Percentiles rank a stretch among this genome's conserved stretches.
Conservation (phyloP, 495 filamentous ascomycete species). For the Talaromyces wortmannii region DNA sequence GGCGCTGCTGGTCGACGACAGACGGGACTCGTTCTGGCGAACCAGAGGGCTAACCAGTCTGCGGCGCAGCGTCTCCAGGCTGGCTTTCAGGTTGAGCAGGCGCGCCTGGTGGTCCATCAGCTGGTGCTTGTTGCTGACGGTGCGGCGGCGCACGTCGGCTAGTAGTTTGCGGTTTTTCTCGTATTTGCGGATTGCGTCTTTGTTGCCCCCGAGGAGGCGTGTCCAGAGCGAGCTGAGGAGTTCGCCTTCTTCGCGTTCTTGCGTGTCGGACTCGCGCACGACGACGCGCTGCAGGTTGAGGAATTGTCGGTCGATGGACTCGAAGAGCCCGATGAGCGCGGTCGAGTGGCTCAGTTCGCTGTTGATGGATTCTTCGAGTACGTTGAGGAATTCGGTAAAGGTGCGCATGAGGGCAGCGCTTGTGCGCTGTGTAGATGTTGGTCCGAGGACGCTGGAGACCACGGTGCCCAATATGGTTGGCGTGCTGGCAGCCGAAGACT, state of each 20-base stretch:
- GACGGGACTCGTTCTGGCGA: conserved; percentile 42
- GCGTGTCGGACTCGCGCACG: conserved; percentile 68
- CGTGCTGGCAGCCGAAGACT: conserved; percentile 37
- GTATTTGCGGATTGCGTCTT: conserved; percentile 69
- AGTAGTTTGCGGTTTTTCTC: conserved; percentile 77
- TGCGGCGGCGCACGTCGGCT: conserved; percentile 68
- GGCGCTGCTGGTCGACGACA: conserved; percentile 19
- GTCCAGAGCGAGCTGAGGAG: conserved; percentile 82
- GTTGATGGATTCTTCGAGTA: conserved; percentile 82
- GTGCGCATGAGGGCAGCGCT: conserved; percentile 72
- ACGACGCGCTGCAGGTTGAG: conserved; percentile 82
- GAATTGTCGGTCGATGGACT: conserved; percentile 82
- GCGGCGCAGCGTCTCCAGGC: conserved; percentile 66
- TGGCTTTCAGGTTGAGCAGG: conserved; percentile 70
- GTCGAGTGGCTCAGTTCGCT: conserved; percentile 72
- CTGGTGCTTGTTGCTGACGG: conserved; percentile 77
- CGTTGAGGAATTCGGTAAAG: conserved; percentile 79
- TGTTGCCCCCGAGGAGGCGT: conserved; percentile 67
- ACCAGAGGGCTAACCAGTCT: conserved; percentile 80
- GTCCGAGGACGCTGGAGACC: conserved; percentile 68
- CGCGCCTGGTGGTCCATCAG: conserved; percentile 78
- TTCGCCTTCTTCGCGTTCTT: conserved; percentile 72
- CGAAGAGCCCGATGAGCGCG: conserved; percentile 74
- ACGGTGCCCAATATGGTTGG: conserved; percentile 62
- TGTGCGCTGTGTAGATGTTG: conserved; percentile 71